These are phyloP conservation scores for Chrysosporium keratinophilum DNA, from an alignment of 2,329 filamentous ascomycete genomes.

Conservation along the genomic window DNA sequence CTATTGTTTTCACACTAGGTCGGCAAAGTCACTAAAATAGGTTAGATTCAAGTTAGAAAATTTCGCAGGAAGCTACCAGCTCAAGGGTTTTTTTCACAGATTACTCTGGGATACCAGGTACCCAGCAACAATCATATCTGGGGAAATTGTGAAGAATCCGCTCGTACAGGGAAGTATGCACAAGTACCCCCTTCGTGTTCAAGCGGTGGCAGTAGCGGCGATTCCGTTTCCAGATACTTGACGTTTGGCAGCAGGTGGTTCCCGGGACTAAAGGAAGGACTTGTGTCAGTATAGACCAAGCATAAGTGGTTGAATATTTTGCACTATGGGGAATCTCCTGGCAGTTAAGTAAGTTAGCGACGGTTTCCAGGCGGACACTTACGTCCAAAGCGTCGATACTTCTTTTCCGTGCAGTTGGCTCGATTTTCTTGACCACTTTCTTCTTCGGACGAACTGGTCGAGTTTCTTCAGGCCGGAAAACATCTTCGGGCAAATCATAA, in stretches of 20 bases:
- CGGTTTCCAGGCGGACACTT: conserved; percentile 24
- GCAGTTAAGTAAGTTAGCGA: conserved; percentile 9
- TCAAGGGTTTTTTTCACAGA: not conserved
- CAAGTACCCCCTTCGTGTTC: not conserved
- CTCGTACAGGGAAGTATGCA: not conserved
- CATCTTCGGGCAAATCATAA: conserved; percentile 76
- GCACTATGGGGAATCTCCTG: not conserved
- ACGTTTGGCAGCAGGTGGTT: conserved; percentile 15
- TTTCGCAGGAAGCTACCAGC: conserved; percentile 7
- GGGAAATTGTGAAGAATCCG: not conserved
- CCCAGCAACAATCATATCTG: not conserved
- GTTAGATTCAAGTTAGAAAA: conserved; percentile 4
- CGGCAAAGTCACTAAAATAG: conserved; percentile 7
- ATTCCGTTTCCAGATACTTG: conserved; percentile 17
- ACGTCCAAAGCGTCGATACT: conserved; percentile 34
- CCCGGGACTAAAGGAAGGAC: conserved; percentile 12
- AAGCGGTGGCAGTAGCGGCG: conserved; percentile 13
- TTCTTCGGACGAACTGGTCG: conserved; percentile 53
- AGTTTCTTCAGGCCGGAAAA: conserved; percentile 69
- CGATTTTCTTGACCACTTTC: conserved; percentile 35
- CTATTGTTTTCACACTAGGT: not conserved
- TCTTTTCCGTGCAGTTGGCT: conserved; percentile 30
- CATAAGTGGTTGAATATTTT: not conserved
- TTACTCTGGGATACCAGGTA: not conserved
- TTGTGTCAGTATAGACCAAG: conserved; percentile 11